A percentile compares a stretch with the other conserved stretches of the same genome.
Evolutionary conservation across 2,329 filamentous ascomycete genomes (phyloP).

Genomic region (Tolypocladium capitatum): DNA sequence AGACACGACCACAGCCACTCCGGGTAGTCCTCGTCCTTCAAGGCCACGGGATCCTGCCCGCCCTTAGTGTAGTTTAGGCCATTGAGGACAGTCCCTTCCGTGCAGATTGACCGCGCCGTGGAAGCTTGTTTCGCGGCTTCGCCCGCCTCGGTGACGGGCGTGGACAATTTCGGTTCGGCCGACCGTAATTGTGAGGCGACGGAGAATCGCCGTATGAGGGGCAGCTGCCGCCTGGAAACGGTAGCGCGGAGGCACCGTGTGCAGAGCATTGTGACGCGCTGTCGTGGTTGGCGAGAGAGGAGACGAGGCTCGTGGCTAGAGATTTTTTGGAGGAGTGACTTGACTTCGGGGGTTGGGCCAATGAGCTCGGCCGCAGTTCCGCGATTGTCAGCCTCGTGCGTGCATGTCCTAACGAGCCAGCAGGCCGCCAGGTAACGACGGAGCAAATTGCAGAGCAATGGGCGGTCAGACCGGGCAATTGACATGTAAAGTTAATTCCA

Average conservation of each 20-base stretch:
- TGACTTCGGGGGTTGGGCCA: constrained; percentile 7
- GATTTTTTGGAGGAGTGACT: constrained; percentile 4
- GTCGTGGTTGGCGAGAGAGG: neutral
- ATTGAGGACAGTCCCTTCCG: constrained; percentile 54
- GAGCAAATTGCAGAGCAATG: neutral
- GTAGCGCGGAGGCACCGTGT: constrained; percentile 35
- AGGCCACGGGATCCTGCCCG: constrained; percentile 57
- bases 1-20: constrained; percentile 68
- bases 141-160: constrained; percentile 17
- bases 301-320: constrained; percentile 2
- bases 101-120: constrained; percentile 36
- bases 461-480: neutral
- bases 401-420: neutral
- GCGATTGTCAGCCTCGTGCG: constrained; percentile 16
- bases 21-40: constrained; percentile 65
- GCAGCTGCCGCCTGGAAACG: constrained; percentile 16
- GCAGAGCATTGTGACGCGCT: constrained; percentile 25
- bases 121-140: constrained; percentile 17
- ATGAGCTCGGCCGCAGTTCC: constrained; percentile 9
- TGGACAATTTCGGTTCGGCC: constrained; percentile 23
- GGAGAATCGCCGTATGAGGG: constrained; percentile 25
- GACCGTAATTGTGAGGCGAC: constrained; percentile 22
- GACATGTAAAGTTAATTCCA: constrained; percentile 10
- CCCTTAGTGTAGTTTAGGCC: constrained; percentile 71
- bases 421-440: neutral